Base-by-base conservation (phyloP, 495 filamentous ascomycete species). In the Letharia lupina region DNA sequence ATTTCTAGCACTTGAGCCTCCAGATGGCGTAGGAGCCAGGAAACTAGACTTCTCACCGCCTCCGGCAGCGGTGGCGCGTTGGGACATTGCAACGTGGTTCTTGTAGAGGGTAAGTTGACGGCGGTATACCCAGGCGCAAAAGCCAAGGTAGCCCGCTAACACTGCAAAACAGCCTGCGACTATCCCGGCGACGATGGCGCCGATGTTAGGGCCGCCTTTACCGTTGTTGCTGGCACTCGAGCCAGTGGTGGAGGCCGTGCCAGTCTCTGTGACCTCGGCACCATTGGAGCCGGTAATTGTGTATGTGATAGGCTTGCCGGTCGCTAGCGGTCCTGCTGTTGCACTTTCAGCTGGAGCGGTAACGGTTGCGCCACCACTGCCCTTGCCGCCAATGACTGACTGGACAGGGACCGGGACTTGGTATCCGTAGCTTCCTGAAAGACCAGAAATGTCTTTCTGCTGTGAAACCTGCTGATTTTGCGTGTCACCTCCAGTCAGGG, bases 51-150 rank as follows among this genome's bases (percentile, higher is more conserved):
- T 79, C 65, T 77, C 75, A 39, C 69, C 67, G n/a, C 65, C 62
- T 37, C 60, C 62, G 66, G 73, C 58, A 65, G 73, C 58, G 4
- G 69, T 66, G 5, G 68, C 68, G 18, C 74, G 74, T 65, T 82
- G 77, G 11, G 81, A 76, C 70, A 87, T 81, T 18, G 81, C 81
- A 40, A 88, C 80, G 72, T 90, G 84, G 40, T 79, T 75, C 69
- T 84, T 83, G 75, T 87, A 89, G 8, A 86, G 78, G 2, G 70
- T 66, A 15, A 89, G 78, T 68, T 86, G 87, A 35, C 82, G 81
- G 41, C 86, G 81, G 75, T 88, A 90, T 9, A 90, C 74, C 81
- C 84, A 89, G 31, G 84, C 81, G 73, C 88, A 88, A 77, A 89
- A 90, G 18, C 86, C 87, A 31, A 91, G 78, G 70, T 90, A 86